Base-by-base conservation (phyloP, 257 asterid genomes). In the Capsicum pubescens region DNA sequence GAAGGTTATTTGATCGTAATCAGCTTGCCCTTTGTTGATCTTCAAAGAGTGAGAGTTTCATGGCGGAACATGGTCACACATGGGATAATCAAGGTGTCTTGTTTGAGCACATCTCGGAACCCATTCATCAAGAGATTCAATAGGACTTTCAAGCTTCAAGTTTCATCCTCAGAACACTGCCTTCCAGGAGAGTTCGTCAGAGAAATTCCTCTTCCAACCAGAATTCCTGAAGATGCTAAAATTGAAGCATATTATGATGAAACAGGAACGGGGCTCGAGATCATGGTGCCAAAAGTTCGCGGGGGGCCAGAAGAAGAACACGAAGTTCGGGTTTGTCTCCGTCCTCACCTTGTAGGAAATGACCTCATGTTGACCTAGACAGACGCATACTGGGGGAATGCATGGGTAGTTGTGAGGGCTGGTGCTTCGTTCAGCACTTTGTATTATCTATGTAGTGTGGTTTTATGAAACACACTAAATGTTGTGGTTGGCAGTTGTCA, bases 141-240 rank as follows among this genome's bases (percentile, higher is more conserved):
- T 84, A 83, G 99, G 91, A 95, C 93, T 35, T 94, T 94, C 89
- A 94, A 91, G 92, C 94, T 95, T 14, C 84, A 93, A 0, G 99
- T 90, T 85, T 72, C 88, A 0, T 88, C 93, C 39, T 86, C 98
- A 0, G 99, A 95, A 85, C 99, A 95, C 87, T 94, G 99, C 85
- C 99, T 95, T 1, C 93, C 97, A 0, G 99, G 99, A 21, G 99
- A 95, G 79, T 95, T 95, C 42, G 89, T 95, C 3, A 80, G 99
- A 78, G 99, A 94, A 82, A 92, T 95, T 21, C 93, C 92, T 16
- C 98, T 95, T 17, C 87, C 96, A 2, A 90, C 97, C 64, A 91
- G 99, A 8, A 95, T 95, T 9, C 99, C 99, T 8, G 98, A 95
- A 90, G 97, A 93, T 54, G 99, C 97, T 12, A 92, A 90, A 26